Evolutionary conservation across 148 eudicot species (phyloP), one percentile per base, ranked within the genome.

Genomic region (Chenopodium suecicum): DNA sequence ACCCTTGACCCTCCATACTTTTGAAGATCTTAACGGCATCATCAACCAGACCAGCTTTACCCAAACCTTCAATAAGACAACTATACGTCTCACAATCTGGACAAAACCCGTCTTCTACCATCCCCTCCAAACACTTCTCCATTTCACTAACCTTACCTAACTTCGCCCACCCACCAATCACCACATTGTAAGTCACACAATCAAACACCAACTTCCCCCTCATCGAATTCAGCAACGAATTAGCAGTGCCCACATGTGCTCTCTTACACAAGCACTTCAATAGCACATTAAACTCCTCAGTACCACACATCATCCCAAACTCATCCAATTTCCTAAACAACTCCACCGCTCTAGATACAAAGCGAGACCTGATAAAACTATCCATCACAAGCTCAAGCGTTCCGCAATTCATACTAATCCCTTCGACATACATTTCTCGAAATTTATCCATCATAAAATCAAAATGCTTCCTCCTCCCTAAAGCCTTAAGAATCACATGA

Each of bases 381-480:
- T 96, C 99, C 86, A 94, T 48, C 67, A 94, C 90, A 88, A 91
- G 86, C 76, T 31, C 84, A 66, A 92, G 84, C 2, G 92, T 91
- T 29, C 87, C 93, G 27, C 81, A 82, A 86, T 58, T 80, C 20
- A 91, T 88, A 66, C 5, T 56, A 31, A 92, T 63, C n/a, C 93
- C 95, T 75, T 74, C 74, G 0, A 5, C 48, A 81, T 77, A 72
- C 97, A 96, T 92, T 52, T 87, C 91, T 47, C 78, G 65, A 83
- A 92, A 74, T 85, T 83, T 83, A 5, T 72, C 89, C 71, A 88
- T 54, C 98, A 94, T 92, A 60, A 75, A 83, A 20, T 79, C 76
- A 79, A 96, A 92, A 48, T 84, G 86, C 68, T 94, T 96, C 79
- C 97, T 90, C 86, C 98, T 90, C 14, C 99, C 99, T 60, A 94